Base-by-base conservation (phyloP, 495 filamentous ascomycete species). In the Xylaria acuta region DNA sequence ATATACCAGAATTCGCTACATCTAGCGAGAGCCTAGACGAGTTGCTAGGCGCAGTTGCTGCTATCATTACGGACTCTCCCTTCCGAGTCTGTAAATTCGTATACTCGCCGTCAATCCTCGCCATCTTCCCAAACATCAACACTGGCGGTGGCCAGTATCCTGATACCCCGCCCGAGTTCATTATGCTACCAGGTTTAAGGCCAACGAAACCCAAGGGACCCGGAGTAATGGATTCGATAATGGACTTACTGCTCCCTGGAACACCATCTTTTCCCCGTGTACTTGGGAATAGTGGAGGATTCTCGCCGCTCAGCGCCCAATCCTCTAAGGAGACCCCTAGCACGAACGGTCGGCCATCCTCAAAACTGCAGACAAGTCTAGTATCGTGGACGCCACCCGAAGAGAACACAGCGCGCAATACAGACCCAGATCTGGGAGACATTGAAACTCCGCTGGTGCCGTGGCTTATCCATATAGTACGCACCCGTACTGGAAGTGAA, bases 41-140 rank as follows among this genome's bases (percentile, higher is more conserved):
- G 36, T 87, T 97, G 58, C 81, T 99, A n/a, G 92, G 94, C 70
- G 93, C 95, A 1, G 89, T 97, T 56, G 88, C 90, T 14, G 87
- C 89, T 51, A 94, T 98, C 54, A 89, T 97, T 69, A 86, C 90
- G 53, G 88, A 92, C 72, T 98, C 96, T 0, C 91, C 91, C 65
- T 92, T 89, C 81, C 89, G 94, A 22, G 90, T 92, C 20, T 89
- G 90, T 69, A 88, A 93, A 73, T 89, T 98, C 69, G 82, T 97
- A 32, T 93, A 90, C 71, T 94, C 94, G 0, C 91, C 92, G 3
- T 85, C 90, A 2, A 92, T 97, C 25, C 78, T 92, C 22, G 89
- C 92, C 9, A 86, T 93, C 5, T 93, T 97, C 72, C 91, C 91
- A 7, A 83, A 72, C 41, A 59, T 74, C 34, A 76, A 81, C 53